Base-by-base conservation (phyloP, 768 basidiomycete species). In the Pulveroboletus sp. region DNA sequence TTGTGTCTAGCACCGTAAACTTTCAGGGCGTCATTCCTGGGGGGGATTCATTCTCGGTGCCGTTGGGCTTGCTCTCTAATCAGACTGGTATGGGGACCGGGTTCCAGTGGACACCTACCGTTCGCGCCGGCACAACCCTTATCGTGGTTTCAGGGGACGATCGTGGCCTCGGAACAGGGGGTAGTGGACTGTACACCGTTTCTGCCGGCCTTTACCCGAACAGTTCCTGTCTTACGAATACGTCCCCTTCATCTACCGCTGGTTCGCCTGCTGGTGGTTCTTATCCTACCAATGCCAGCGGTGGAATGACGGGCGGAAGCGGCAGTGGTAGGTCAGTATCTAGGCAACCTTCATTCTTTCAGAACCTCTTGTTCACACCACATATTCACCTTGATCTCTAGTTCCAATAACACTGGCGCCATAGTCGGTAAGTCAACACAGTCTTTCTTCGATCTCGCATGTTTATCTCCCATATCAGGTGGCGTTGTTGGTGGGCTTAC, bases 1-100 rank as follows among this genome's bases (percentile, higher is more conserved):
- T 21, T 41, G 7, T 36, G 30, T 45, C 24, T 51, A 86, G 86
- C 14, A 78, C 61, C 1, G 75, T 81, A n/a, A 75, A 64, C 31
- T 86, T 88, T 63, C 71, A 80, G 24, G 86, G 86, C 4, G 73
- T 89, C 38, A 89, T 91, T 30, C 89, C 89, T 1, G 89, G 89
- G 1, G 89, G 89, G 11, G 71, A 86, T 45, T 87, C 87, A 0
- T 88, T 90, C 62, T 57, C 72, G 6, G 77, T 91, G 39, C 84
- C 84, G 1, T 53, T 75, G 54, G 73, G 73, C 11, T 28, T 60
- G 3, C 63, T 84, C 18, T 77, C 84, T 8, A 61, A 72, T 8
- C 65, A 75, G 4, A 26, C 60, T 0, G 49, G 57, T 0, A 61
- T 79, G 54, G 84, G 85, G 9, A 78, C 77, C 8, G 88, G 89